Conservation (phyloP, 371 early-diverging fungal species). For the Syncephalis plumigaleata region DNA sequence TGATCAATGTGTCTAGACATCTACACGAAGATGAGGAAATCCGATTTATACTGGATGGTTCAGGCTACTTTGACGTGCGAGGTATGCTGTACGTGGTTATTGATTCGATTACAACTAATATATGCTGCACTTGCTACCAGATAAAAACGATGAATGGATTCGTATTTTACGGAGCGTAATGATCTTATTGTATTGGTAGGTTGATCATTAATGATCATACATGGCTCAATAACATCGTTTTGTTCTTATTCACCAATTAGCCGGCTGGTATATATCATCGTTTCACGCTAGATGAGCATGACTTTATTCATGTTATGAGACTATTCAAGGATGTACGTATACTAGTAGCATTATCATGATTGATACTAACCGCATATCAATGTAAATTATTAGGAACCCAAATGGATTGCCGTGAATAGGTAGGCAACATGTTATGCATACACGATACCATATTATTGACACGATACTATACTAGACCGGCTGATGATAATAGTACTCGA, state of each 20-base stretch:
- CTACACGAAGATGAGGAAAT: conserved; percentile 96
- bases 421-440: conserved; percentile 8
- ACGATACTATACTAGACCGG: no score
- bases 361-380: neutral
- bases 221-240: neutral
- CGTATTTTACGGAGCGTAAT: conserved; percentile 54
- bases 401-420: conserved; percentile 89
- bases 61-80: conserved; percentile 80
- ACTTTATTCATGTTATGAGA: conserved; percentile 82
- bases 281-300: conserved; percentile 69
- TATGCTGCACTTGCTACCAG: conserved; percentile 12
- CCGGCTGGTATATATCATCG: conserved; percentile 94
- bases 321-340: conserved; percentile 62
- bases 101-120: neutral
- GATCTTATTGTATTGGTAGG: conserved; percentile 79
- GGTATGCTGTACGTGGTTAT: conserved; percentile 9
- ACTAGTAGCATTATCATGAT: neutral
- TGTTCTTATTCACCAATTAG: conserved; percentile 12
- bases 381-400: conserved; percentile 32
- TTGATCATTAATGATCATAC: neutral
- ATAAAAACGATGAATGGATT: conserved; percentile 71
- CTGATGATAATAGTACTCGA: no score
- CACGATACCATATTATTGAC: no score
- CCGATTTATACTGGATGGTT: conserved; percentile 74
- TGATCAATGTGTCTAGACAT: conserved; percentile 29